Conservation (phyloP, 2,329 filamentous ascomycete species). For the Epichloe sp. region DNA sequence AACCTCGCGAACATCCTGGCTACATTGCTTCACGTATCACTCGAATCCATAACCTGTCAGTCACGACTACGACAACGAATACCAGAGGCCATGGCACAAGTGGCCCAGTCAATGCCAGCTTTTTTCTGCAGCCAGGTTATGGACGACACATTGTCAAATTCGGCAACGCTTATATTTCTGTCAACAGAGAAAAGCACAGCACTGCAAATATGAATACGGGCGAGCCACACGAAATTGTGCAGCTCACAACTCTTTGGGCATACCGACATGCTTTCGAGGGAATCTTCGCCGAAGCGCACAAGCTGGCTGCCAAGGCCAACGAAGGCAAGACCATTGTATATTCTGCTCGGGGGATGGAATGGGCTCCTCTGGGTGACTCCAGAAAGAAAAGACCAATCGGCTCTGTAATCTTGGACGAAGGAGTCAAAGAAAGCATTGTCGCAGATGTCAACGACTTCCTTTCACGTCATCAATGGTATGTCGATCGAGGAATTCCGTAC, state of each 20-base stretch:
- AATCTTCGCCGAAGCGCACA: slow-evolving; percentile 77
- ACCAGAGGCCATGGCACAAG: slow-evolving; percentile 44
- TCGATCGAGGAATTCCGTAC: slow-evolving; percentile 89
- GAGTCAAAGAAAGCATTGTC: slow-evolving; percentile 70
- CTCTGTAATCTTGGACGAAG: slow-evolving; percentile 75
- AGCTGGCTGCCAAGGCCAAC: slow-evolving; percentile 62
- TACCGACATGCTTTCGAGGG: slow-evolving; percentile 83
- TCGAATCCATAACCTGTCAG: slow-evolving; percentile 45
- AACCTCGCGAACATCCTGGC: slow-evolving; percentile 54
- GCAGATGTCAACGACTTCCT: slow-evolving; percentile 76
- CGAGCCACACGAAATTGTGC: slow-evolving; percentile 87
- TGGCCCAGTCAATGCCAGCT: slow-evolving; percentile 63
- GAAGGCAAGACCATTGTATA: slow-evolving; percentile 93
- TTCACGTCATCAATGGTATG: slow-evolving; percentile 70
- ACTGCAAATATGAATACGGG: slow-evolving; percentile 73
- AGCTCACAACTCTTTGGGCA: slow-evolving; percentile 80
- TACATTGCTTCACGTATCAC: slow-evolving; percentile 46
- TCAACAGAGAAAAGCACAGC: slow-evolving; percentile 73
- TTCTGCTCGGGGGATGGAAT: slow-evolving; percentile 67
- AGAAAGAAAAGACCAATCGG: slow-evolving; percentile 75
- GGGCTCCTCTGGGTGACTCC: slow-evolving; percentile 73
- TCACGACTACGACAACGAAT: slow-evolving; percentile 44
- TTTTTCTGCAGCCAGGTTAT: slow-evolving; percentile 81
- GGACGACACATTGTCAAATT: slow-evolving; percentile 82
- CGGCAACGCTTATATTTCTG: slow-evolving; percentile 72